phyloP scores from a whole-genome alignment of 2,329 filamentous ascomycete species.

The Talaromyces sp. region DNA sequence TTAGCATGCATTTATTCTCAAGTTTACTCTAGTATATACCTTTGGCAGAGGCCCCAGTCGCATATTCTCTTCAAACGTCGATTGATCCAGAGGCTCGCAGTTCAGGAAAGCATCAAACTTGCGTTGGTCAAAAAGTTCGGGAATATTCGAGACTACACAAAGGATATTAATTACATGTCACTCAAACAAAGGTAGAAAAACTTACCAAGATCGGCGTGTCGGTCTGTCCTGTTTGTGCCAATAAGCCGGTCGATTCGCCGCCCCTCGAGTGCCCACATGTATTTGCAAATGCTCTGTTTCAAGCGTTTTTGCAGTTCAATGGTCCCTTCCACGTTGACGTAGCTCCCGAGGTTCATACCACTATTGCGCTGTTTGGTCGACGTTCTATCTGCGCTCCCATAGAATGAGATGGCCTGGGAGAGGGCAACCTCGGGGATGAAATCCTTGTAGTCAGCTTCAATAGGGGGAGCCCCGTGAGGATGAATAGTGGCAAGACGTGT shows the following conservation, averaged over 20 bases:
- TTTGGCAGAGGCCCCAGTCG: slow-evolving; percentile 33
- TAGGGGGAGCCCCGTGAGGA: slow-evolving; percentile 36
- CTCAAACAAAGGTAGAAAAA: not conserved
- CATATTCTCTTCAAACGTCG: slow-evolving; percentile 33
- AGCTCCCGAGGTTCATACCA: slow-evolving; percentile 38
- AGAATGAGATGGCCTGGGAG: slow-evolving; percentile 36
- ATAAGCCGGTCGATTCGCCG: slow-evolving; percentile 35
- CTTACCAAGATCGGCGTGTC: slow-evolving; percentile 35
- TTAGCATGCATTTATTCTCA: slow-evolving; percentile 16
- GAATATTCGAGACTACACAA: slow-evolving; percentile 24
- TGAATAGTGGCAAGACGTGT: slow-evolving; percentile 44
- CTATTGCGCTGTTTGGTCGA: slow-evolving; percentile 30
- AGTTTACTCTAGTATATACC: slow-evolving; percentile 20
- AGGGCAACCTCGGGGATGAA: slow-evolving; percentile 38
- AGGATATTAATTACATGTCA: not conserved
- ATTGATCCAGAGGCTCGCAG: slow-evolving; percentile 29
- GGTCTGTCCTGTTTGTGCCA: slow-evolving; percentile 29
- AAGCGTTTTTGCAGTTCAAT: slow-evolving; percentile 36
- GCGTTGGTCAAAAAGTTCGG: slow-evolving; percentile 28
- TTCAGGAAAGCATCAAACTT: slow-evolving; percentile 36
- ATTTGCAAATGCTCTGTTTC: slow-evolving; percentile 35
- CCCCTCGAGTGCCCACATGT: slow-evolving; percentile 38
- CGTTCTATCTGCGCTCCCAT: slow-evolving; percentile 33
- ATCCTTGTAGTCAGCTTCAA: slow-evolving; percentile 36
- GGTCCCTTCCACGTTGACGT: slow-evolving; percentile 39